A percentile compares a stretch with the other conserved stretches of the same genome.
Conservation (phyloP, 129 eudicot genomes). For the Tagetes erecta region DNA sequence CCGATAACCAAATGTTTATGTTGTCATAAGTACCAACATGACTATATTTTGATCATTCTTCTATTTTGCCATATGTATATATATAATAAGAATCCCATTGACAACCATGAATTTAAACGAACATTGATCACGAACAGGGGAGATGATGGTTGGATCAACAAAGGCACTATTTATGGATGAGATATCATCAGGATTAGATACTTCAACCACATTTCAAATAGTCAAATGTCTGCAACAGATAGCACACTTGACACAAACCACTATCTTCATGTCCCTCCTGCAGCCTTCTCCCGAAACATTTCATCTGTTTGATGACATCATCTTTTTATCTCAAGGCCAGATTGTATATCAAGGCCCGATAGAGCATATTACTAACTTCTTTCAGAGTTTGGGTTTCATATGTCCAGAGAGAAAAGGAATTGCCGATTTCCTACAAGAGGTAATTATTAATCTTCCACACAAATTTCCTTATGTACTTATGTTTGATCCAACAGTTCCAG, state of each 20-base stretch:
- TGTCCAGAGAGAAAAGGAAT: slow-evolving; percentile 90
- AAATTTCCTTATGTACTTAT: not conserved
- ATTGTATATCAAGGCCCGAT: slow-evolving; percentile 88
- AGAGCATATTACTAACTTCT: slow-evolving; percentile 71
- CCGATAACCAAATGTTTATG: too few species aligned
- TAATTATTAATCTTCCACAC: slow-evolving; percentile 23
- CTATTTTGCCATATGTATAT: too few species aligned
- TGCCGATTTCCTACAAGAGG: slow-evolving; percentile 99
- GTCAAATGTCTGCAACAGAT: slow-evolving; percentile 91
- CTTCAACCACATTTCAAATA: slow-evolving; percentile 91
- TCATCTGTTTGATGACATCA: slow-evolving; percentile 81
- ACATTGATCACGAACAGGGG: slow-evolving; percentile 44
- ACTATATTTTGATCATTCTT: not conserved
- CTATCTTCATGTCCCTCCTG: slow-evolving; percentile 86
- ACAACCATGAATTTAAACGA: not conserved
- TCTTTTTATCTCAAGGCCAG: slow-evolving; percentile 82
- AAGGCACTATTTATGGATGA: slow-evolving; percentile 89
- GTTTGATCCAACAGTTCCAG: not conserved
- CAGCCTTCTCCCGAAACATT: slow-evolving; percentile 98
- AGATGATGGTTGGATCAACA: slow-evolving; percentile 92
- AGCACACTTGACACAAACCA: slow-evolving; percentile 67
- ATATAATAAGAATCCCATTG: not conserved
- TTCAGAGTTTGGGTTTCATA: slow-evolving; percentile 73
- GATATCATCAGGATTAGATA: slow-evolving; percentile 95
- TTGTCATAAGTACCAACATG: not conserved